Base-by-base conservation (phyloP, 306 rosid species). In the Adenanthera pavonina region DNA sequence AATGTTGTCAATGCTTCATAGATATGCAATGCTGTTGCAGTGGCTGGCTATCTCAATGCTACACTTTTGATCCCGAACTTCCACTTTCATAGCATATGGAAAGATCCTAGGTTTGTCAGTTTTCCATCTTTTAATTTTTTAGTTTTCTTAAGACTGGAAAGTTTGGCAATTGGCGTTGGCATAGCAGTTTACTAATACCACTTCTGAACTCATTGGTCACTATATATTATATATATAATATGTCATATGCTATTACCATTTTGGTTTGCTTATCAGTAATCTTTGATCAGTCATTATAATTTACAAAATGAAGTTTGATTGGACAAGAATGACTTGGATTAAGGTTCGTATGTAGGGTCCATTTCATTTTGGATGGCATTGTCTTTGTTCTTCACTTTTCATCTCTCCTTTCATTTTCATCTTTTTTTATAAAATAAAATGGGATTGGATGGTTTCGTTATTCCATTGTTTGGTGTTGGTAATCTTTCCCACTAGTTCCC, bases 11-110 rank as follows among this genome's bases (percentile, higher is more conserved):
- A 72, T 75, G 78, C 66, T 80, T 86, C 79, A 74, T 79, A 93
- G 97, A 84, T 93, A 82, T 91, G 97, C 91, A 93, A 93, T 85
- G 97, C 97, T 30, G 97, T 91, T 86, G 97, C 97, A 35, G 94
- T 93, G 75, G 97, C 97, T 33, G 97, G 97, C 66, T 93, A 89
- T 88, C 93, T 93, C 25, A 93, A 93, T 85, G 97, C 97, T 75
- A 93, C 97, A 40, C 97, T 93, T 72, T 82, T 93, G 68, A 91
- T 91, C 72, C 97, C 97, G 78, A 93, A 91, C 79, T 93, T 93
- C 75, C 97, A 90, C 76, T 93, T 68, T 80, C 97, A 93, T 82
- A 93, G 97, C 91, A 88, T 93, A 83, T 93, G 97, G 97, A 89
- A 94, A 84, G 97, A 93, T 88, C 97, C 94, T 74, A 93, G 97